Percentiles rank a stretch among this genome's conserved stretches.
Evolutionary conservation across 2,329 filamentous ascomycete genomes (phyloP).

Genomic region (Trichophyton benhamiae): DNA sequence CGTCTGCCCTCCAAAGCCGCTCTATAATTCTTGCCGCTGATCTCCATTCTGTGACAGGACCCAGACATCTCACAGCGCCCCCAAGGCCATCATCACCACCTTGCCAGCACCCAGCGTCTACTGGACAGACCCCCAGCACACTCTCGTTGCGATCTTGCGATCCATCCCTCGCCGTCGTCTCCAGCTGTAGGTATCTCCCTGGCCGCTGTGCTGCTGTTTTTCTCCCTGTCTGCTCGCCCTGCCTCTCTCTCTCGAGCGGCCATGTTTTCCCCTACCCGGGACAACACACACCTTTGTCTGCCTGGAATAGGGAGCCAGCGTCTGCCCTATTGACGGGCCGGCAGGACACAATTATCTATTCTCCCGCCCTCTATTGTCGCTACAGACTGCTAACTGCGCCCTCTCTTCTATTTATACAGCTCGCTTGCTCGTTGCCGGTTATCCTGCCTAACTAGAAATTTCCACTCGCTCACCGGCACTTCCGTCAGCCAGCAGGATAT

Average conservation of each 20-base stretch:
- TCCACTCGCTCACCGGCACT: background rate
- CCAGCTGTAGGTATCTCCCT: slow-evolving; percentile 10
- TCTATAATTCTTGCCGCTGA: slow-evolving; percentile 1
- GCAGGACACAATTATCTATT: background rate
- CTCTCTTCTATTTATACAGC: background rate
- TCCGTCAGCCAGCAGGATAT: background rate
- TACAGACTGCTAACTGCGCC: background rate
- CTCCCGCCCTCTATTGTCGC: background rate
- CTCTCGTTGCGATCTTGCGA: slow-evolving; percentile 8
- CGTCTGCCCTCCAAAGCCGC: background rate
- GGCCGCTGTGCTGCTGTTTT: background rate
- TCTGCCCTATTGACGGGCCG: background rate
- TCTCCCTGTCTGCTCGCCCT: background rate
- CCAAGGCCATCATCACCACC: slow-evolving; percentile 4
- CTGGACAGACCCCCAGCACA: background rate
- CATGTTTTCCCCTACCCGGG: background rate
- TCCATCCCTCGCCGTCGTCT: slow-evolving; percentile 1
- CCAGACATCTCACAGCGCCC: slow-evolving; percentile 3
- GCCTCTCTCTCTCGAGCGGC: background rate
- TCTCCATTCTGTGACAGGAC: slow-evolving; percentile 3
- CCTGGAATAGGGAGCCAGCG: background rate
- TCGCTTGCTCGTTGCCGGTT: background rate
- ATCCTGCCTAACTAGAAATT: background rate
- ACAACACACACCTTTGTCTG: slow-evolving; percentile 1
- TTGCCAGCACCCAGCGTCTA: slow-evolving; percentile 7